phyloP scores from a whole-genome alignment of 2,329 filamentous ascomycete genomes.

The Ophiostoma novo-ulmi region DNA sequence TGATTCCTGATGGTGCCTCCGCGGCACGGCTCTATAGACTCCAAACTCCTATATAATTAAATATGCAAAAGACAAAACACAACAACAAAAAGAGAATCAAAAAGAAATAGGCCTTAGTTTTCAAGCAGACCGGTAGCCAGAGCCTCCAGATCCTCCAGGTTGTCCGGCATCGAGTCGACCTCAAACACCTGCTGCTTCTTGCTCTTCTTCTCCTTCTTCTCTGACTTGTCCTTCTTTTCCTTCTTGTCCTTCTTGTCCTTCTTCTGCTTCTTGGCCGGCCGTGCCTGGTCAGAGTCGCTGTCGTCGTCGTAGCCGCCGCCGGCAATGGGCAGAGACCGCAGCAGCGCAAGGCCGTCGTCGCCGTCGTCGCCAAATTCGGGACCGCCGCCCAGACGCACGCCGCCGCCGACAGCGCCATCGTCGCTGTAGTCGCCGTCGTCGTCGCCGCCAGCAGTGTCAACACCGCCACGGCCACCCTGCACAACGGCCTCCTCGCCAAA shows the following conservation, averaged over 20 bases:
- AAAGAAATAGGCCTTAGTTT: conserved; percentile 30
- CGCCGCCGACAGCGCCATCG: conserved; percentile 24
- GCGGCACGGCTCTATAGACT: not conserved
- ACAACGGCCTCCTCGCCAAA: conserved; percentile 31
- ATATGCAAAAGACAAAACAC: not conserved
- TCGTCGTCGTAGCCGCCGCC: conserved; percentile 32
- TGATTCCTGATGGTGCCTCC: not conserved
- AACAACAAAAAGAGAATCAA: not conserved
- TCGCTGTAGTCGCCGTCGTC: conserved; percentile 29
- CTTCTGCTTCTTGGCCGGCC: conserved; percentile 61
- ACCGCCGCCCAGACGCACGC: conserved; percentile 32
- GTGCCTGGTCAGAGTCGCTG: conserved; percentile 30
- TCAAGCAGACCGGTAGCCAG: conserved; percentile 68
- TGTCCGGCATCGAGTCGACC: conserved; percentile 66
- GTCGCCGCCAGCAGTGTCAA: conserved; percentile 28
- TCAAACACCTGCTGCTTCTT: conserved; percentile 54
- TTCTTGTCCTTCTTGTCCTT: conserved; percentile 52
- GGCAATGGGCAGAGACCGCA: conserved; percentile 53
- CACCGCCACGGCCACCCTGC: conserved; percentile 41
- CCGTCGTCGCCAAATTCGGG: conserved; percentile 39
- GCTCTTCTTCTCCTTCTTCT: conserved; percentile 35
- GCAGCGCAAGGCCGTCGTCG: conserved; percentile 52
- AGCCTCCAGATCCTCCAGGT: conserved; percentile 71
- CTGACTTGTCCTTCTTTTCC: conserved; percentile 38
- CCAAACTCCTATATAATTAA: not conserved